Evolutionary conservation across 78 protist species (phyloP).

Genomic region (Chrysochromulina parva): DNA sequence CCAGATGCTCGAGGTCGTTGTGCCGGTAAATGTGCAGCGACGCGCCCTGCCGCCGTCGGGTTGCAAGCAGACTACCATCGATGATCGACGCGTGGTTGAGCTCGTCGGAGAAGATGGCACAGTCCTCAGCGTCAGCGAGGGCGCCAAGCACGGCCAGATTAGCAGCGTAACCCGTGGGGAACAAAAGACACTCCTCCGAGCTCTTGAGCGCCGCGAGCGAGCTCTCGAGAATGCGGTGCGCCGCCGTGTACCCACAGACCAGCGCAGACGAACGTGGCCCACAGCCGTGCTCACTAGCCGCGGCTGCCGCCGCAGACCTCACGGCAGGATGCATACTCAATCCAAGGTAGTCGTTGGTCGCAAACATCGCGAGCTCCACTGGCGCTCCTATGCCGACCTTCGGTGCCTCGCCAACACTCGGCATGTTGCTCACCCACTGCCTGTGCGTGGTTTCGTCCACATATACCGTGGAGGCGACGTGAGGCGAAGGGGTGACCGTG

Average conservation of each 20-base stretch:
- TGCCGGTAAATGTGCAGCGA: constrained; percentile 10
- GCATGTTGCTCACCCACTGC: not conserved
- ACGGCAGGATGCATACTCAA: constrained; percentile 8
- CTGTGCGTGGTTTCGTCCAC: not conserved
- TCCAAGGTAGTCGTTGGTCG: constrained; percentile 34
- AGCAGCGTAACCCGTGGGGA: constrained; percentile 40
- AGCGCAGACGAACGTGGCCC: constrained; percentile 41
- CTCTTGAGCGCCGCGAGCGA: constrained; percentile 6
- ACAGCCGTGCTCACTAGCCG: not conserved
- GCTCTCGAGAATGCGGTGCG: not conserved
- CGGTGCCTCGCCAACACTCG: not conserved
- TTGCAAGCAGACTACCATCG: not conserved
- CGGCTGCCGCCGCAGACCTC: not conserved
- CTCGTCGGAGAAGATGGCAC: constrained; percentile 40
- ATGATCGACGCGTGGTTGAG: constrained; percentile 45
- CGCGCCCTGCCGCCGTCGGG: not conserved
- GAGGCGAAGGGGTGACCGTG: too few species aligned
- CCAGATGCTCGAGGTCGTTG: not conserved
- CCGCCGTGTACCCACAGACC: not conserved
- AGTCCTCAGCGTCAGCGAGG: not conserved
- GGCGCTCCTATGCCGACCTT: not conserved
- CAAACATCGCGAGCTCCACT: not conserved
- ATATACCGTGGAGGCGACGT: not conserved
- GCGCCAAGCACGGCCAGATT: not conserved
- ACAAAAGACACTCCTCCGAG: not conserved